Evolutionary conservation across 805 yeast genomes (phyloP), one percentile per base, ranked within the genome.

Genomic region (Candida nitratophila): DNA sequence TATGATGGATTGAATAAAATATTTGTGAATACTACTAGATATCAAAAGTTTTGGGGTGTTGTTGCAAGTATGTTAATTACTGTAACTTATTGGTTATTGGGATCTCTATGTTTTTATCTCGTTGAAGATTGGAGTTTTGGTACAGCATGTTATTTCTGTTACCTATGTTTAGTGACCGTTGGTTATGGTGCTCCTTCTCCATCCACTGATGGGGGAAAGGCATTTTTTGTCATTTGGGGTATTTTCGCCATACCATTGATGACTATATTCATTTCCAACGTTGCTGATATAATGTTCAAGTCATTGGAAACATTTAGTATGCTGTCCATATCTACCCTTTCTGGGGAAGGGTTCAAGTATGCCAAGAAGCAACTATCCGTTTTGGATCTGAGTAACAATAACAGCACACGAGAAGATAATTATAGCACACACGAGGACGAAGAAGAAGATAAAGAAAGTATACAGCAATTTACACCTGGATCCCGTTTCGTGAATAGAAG

Each of bases 161-260:
- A 83, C 49, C 64, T 85, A 34, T 80, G 91, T 54, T 71, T 89
- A 42, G 63, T 87, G 7, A 86, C 96, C 0, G 83, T 89, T 44
- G 96, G 96, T 1, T 87, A 85, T 61, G 96, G 96, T 27, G 89
- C 82, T 55, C 79, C 68, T 51, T 69, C 78, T 1, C 95, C 96
- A 1, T 45, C 41, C 1, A 62, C 81, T 0, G 63, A 80, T 1
- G 81, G 84, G 6, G 95, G 95, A 1, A 65, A 83, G 36, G 74
- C 83, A 1, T 77, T 87, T 51, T 88, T 88, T 53, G 78, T 86
- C 8, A 63, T 79, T 10, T 89, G 96, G 96, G 83, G 89, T 0
- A 58, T 89, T 19, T 67, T 79, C 7, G 95, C 96, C 0, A 82
- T 89, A 20, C 96, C 96, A 1, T 68, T 87, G 42, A 87, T 88